Evolutionary conservation across 306 rosid genomes (phyloP).

Genomic region (Vigna radiata): DNA sequence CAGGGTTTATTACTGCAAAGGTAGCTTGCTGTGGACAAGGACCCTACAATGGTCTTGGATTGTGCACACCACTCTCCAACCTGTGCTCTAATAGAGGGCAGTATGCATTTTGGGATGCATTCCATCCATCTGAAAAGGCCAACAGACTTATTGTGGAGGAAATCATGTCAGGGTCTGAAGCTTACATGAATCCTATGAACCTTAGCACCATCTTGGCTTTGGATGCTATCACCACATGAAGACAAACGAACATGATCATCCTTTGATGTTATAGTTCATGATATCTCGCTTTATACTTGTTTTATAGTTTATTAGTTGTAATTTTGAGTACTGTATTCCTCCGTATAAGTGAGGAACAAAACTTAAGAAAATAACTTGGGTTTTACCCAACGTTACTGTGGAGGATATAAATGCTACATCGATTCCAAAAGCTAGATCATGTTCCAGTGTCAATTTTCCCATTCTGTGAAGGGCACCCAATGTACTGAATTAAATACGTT

Average conservation of each 20-base stretch:
- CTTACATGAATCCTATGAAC: slow-evolving; percentile 82
- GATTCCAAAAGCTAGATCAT: too few species aligned
- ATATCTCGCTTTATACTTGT: neutral
- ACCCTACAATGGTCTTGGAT: slow-evolving; percentile 75
- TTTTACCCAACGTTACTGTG: too few species aligned
- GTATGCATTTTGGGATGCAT: slow-evolving; percentile 85
- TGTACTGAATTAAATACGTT: too few species aligned
- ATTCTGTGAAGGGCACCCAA: too few species aligned
- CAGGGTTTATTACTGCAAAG: slow-evolving; percentile 69
- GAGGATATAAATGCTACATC: too few species aligned
- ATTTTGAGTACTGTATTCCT: slow-evolving; percentile 12
- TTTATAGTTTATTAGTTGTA: neutral
- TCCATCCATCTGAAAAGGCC: slow-evolving; percentile 79
- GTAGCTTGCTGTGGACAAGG: slow-evolving; percentile 92
- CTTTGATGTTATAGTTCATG: slow-evolving; percentile 2
- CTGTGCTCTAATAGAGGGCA: slow-evolving; percentile 61
- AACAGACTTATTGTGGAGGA: slow-evolving; percentile 54
- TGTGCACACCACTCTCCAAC: slow-evolving; percentile 68
- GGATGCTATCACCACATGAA: slow-evolving; percentile 45
- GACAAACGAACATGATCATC: neutral
- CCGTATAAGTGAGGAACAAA: slow-evolving; percentile 5
- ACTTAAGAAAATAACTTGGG: too few species aligned
- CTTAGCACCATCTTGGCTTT: slow-evolving; percentile 76
- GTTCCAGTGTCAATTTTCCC: too few species aligned
- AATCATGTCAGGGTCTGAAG: slow-evolving; percentile 55